These are phyloP conservation scores for Pseudogymnoascus sp. DNA, from an alignment of 2,329 filamentous ascomycete species.

Conservation along the genomic window DNA sequence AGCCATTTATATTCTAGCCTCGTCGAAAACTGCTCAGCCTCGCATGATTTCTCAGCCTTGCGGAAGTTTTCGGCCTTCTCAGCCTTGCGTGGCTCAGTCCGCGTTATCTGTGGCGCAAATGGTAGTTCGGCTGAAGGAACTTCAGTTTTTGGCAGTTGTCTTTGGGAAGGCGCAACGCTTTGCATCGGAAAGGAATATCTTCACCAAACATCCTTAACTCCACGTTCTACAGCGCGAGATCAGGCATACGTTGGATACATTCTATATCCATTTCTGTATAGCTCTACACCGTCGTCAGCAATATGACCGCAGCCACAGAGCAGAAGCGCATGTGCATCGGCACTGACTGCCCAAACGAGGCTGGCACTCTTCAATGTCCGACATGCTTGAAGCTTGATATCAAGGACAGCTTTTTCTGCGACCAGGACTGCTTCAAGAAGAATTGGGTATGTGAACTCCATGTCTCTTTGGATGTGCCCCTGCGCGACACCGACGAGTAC, in stretches of 20 bases:
- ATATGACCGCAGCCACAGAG: not conserved
- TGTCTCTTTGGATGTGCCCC: not conserved
- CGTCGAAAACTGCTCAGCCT: not conserved
- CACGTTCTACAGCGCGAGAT: not conserved
- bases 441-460: constrained; percentile 69
- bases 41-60: not conserved
- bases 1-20: not conserved
- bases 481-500: not conserved
- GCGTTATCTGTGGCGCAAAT: not conserved
- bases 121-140: not conserved
- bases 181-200: not conserved
- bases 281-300: not conserved
- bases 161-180: not conserved
- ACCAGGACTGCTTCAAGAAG: constrained; percentile 96
- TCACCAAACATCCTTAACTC: not conserved
- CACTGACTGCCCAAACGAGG: constrained; percentile 77
- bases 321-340: constrained; percentile 67
- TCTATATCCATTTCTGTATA: not conserved
- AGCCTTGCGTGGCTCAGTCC: not conserved
- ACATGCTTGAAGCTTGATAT: constrained; percentile 85
- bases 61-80: not conserved
- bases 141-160: not conserved
- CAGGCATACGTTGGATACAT: not conserved
- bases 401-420: constrained; percentile 92
- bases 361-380: constrained; percentile 81